A percentile compares a stretch with the other conserved stretches of the same genome.
These are phyloP conservation scores for Thelephora aurantiotincta DNA, from an alignment of 768 basidiomycete species.

Conservation along the genomic window DNA sequence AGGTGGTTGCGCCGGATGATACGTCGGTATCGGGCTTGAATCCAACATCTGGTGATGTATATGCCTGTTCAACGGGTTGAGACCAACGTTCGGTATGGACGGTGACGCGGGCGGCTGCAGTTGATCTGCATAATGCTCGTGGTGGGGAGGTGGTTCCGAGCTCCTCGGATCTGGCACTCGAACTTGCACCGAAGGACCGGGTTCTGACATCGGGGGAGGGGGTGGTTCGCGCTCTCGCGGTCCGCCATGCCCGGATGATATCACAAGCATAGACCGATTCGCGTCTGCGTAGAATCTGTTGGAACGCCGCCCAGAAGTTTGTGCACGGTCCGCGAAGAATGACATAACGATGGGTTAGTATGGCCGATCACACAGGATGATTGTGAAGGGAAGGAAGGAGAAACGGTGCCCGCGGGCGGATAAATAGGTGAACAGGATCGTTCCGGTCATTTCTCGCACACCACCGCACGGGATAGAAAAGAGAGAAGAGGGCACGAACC, in stretches of 20 bases:
- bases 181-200: not conserved
- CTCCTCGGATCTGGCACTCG: not conserved
- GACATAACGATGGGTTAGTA: too few relatives aligned
- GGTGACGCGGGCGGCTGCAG: not conserved
- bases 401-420: too few relatives aligned
- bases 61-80: not conserved
- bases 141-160: not conserved
- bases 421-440: too few relatives aligned
- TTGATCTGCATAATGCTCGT: not conserved
- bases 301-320: not conserved
- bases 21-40: not conserved
- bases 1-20: not conserved
- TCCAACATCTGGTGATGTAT: not conserved
- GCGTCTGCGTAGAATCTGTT: not conserved
- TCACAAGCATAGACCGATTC: not conserved
- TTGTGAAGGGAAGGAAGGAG: too few relatives aligned
- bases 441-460: too few relatives aligned
- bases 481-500: constrained; percentile 23
- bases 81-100: not conserved
- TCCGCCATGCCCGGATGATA: not conserved
- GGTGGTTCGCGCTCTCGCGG: not conserved
- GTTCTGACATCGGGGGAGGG: not conserved
- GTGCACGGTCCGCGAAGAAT: not conserved
- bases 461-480: not conserved
- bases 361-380: too few relatives aligned